Percentiles rank a stretch among this genome's conserved stretches.
Conservation (phyloP, 352 stramenopile genomes). For the Pythium aristosporum region DNA sequence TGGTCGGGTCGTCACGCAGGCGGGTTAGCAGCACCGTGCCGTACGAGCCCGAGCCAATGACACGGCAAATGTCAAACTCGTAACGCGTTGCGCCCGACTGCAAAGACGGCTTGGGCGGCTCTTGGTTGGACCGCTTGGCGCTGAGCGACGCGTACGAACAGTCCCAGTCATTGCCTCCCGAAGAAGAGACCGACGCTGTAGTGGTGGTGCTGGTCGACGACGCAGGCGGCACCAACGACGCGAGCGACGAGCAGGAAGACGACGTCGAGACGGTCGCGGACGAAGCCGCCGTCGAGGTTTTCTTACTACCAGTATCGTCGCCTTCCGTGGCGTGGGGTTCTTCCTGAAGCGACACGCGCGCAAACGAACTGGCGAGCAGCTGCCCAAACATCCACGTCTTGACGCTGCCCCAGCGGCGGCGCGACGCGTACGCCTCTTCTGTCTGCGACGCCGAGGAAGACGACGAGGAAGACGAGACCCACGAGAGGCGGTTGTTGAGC, state of each 20-base stretch:
- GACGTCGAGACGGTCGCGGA: slow-evolving; percentile 19
- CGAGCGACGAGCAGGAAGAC: slow-evolving; percentile 26
- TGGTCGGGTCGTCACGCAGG: slow-evolving; percentile 38
- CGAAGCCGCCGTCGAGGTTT: slow-evolving; percentile 1
- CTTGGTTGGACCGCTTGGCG: slow-evolving; percentile 14
- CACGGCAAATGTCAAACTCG: slow-evolving; percentile 68
- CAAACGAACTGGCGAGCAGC: slow-evolving; percentile 62
- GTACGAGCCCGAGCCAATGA: slow-evolving; percentile 79
- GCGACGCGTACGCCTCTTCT: slow-evolving; percentile 17
- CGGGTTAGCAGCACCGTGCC: slow-evolving; percentile 69
- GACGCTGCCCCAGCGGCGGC: slow-evolving; percentile 52
- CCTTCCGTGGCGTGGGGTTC: slow-evolving; percentile 1
- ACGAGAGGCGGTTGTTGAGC: slow-evolving; percentile 5
- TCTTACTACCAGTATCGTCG: slow-evolving; percentile 5
- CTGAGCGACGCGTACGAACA: slow-evolving; percentile 21
- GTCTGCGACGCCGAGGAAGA: slow-evolving; percentile 1
- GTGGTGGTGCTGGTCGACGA: not conserved
- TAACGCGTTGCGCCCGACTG: slow-evolving; percentile 29
- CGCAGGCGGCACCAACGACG: not conserved
- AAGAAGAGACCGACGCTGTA: not conserved
- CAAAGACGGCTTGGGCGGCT: not conserved
- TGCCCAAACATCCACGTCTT: slow-evolving; percentile 80
- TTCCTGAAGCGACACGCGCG: slow-evolving; percentile 49
- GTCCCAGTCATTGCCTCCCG: slow-evolving; percentile 30
- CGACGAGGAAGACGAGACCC: slow-evolving; percentile 11